phyloP scores from a whole-genome alignment of 306 rosid species.

The Dryas drummondii region DNA sequence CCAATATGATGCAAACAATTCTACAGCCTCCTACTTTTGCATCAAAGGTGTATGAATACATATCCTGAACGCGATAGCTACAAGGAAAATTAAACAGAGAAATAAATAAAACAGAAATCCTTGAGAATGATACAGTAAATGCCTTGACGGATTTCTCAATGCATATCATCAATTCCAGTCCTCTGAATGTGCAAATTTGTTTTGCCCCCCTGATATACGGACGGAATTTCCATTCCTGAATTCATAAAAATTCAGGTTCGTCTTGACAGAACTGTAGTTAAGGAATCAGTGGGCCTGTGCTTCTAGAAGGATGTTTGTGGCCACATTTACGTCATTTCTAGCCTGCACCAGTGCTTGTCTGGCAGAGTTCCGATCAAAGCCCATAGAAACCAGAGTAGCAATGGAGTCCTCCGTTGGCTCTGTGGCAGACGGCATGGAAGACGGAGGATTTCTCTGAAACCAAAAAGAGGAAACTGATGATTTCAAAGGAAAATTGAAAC shows the following conservation, averaged over 20 bases:
- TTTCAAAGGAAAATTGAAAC: background rate
- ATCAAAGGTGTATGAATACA: conserved; percentile 18
- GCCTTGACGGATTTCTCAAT: conserved; percentile 27
- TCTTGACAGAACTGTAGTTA: conserved; percentile 1
- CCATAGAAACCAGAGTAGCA: conserved; percentile 87
- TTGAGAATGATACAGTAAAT: conserved; percentile 29
- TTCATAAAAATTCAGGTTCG: conserved; percentile 25
- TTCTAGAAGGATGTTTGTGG: conserved; percentile 93
- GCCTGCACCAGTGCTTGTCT: conserved; percentile 95
- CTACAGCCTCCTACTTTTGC: conserved; percentile 51
- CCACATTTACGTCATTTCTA: conserved; percentile 80
- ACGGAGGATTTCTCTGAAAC: conserved; percentile 69
- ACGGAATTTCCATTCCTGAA: conserved; percentile 23
- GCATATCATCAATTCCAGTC: conserved; percentile 35
- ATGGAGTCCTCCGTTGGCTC: conserved; percentile 83
- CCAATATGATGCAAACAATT: conserved; percentile 40
- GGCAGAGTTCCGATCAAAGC: conserved; percentile 87
- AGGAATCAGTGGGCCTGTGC: conserved; percentile 62
- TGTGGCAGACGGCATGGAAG: conserved; percentile 47
- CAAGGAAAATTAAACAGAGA: conserved; percentile 25
- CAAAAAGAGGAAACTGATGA: conserved; percentile 12
- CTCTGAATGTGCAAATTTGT: conserved; percentile 39
- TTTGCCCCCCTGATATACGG: conserved; percentile 25
- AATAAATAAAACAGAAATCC: conserved; percentile 26
- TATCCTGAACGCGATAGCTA: conserved; percentile 38